Percentiles rank a stretch among this genome's conserved stretches.
These are phyloP conservation scores for Trichoderma arundinaceum DNA, from an alignment of 2,329 filamentous ascomycete species.

Conservation along the genomic window DNA sequence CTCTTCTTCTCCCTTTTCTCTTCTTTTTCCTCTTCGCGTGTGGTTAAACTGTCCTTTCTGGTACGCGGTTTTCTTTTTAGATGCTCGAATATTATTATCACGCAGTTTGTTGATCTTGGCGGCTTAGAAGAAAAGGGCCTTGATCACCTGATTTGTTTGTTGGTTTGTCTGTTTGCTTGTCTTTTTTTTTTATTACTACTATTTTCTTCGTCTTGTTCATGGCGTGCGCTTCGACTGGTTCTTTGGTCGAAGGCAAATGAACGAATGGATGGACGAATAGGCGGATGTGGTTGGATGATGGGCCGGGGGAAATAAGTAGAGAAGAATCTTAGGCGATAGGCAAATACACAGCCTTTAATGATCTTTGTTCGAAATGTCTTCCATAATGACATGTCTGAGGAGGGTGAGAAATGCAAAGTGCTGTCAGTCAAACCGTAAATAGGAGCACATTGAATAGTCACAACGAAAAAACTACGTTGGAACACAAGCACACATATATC, in stretches of 20 bases:
- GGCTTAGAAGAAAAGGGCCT: slow-evolving; percentile 7
- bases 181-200: background rate
- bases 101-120: slow-evolving; percentile 4
- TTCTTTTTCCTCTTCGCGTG: slow-evolving; percentile 14
- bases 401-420: background rate
- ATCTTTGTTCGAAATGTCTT: background rate
- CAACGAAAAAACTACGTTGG: background rate
- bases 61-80: slow-evolving; percentile 1
- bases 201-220: background rate
- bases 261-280: slow-evolving; percentile 3
- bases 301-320: slow-evolving; percentile 7
- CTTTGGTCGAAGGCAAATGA: background rate
- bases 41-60: slow-evolving; percentile 21
- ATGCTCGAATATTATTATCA: slow-evolving; percentile 18
- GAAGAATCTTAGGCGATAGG: slow-evolving; percentile 28
- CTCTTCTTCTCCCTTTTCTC: background rate
- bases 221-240: background rate
- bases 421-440: background rate
- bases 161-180: background rate
- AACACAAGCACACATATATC: background rate
- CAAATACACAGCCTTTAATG: slow-evolving; percentile 30
- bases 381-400: background rate
- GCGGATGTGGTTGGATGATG: background rate
- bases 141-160: slow-evolving; percentile 12
- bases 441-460: background rate